phyloP scores from a whole-genome alignment of 768 basidiomycete genomes.

The Paxillus ammoniavirescens region DNA sequence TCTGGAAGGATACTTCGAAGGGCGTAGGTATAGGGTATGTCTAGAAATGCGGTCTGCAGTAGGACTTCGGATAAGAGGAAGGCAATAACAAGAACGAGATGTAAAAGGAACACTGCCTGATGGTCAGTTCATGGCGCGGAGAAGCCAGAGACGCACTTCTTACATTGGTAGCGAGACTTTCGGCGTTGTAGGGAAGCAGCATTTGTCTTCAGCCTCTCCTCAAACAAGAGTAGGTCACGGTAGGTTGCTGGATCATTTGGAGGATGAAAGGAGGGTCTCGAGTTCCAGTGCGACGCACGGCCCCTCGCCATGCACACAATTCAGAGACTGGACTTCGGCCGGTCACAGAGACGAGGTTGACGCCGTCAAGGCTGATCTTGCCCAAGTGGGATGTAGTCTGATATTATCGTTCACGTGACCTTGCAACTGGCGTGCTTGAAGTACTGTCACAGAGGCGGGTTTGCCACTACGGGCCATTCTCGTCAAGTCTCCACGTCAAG shows the following conservation, averaged over 20 bases:
- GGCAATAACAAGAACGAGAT: slow-evolving; percentile 63
- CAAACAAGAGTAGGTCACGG: slow-evolving; percentile 87
- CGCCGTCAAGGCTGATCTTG: neutral
- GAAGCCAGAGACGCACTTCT: slow-evolving; percentile 27
- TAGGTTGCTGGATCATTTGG: slow-evolving; percentile 78
- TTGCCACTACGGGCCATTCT: no score
- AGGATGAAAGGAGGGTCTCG: slow-evolving; percentile 49
- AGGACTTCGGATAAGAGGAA: slow-evolving; percentile 78
- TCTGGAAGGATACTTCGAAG: slow-evolving; percentile 53
- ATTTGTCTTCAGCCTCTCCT: slow-evolving; percentile 95
- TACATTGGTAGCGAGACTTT: slow-evolving; percentile 82
- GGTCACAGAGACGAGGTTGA: neutral
- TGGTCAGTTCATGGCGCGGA: slow-evolving; percentile 16
- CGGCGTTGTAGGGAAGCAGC: slow-evolving; percentile 76
- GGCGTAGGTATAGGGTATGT: slow-evolving; percentile 55
- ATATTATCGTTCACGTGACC: slow-evolving; percentile 25
- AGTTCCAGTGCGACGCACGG: slow-evolving; percentile 16
- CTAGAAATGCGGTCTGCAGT: slow-evolving; percentile 63
- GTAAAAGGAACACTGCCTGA: slow-evolving; percentile 66
- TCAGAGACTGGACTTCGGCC: neutral
- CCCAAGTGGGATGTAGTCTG: no score
- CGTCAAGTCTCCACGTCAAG: slow-evolving; percentile 5
- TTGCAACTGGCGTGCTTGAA: neutral
- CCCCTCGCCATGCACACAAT: slow-evolving; percentile 25
- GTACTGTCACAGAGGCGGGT: no score